Evolutionary conservation across 441 rosid species (phyloP).

Genomic region (Dalechampia spathulata): DNA sequence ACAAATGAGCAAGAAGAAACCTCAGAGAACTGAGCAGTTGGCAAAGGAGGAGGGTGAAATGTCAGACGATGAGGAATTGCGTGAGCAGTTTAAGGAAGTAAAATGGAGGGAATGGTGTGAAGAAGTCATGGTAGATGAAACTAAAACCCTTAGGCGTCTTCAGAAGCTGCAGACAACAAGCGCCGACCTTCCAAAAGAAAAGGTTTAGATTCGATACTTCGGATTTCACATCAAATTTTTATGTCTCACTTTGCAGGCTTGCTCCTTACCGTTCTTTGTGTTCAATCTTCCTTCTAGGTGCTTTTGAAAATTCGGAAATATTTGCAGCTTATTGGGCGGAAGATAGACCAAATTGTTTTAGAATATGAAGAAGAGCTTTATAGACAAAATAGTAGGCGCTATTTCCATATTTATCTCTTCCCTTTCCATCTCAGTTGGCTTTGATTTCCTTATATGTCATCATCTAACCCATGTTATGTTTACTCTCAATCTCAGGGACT

Average conservation of each 20-base stretch:
- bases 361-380: constrained; percentile 61
- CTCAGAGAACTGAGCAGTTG: constrained; percentile 59
- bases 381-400: constrained; percentile 79
- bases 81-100: constrained; percentile 93
- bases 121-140: constrained; percentile 78
- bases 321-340: constrained; percentile 80
- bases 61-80: constrained; percentile 89
- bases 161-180: constrained; percentile 89
- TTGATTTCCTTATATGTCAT: not conserved
- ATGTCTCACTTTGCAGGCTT: not conserved
- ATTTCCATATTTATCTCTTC: constrained; percentile 3
- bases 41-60: constrained; percentile 98
- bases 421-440: not conserved
- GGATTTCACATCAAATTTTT: not conserved
- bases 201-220: constrained; percentile 28
- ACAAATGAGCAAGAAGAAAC: constrained; percentile 42
- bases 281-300: constrained; percentile 42
- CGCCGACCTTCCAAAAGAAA: constrained; percentile 94
- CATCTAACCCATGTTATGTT: not conserved
- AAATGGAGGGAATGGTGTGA: constrained; percentile 99
- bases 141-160: constrained; percentile 75
- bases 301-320: constrained; percentile 88
- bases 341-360: constrained; percentile 71
- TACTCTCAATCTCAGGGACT: constrained; percentile 76
- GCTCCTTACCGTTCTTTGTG: not conserved